Evolutionary conservation across 2,329 filamentous ascomycete genomes (phyloP), one percentile per base, ranked within the genome.

Genomic region (Exophiala calicioides): DNA sequence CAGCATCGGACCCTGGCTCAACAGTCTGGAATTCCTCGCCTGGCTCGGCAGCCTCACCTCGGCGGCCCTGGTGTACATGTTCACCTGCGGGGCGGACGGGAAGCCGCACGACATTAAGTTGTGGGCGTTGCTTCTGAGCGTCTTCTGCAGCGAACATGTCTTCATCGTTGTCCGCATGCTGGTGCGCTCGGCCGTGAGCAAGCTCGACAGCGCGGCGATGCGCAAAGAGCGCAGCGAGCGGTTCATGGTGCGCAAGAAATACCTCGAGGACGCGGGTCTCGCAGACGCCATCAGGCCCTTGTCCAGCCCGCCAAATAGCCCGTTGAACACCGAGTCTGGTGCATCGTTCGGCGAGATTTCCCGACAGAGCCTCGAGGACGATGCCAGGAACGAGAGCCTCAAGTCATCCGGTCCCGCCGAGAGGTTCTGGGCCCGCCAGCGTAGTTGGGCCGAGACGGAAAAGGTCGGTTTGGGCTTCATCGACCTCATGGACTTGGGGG

Each of bases 21-120:
- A 90, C 56, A 84, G 87, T 1, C 75, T 98, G 2, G 85, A 84
- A 12, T 94, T 97, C 65, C 74, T 97, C n/a, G 86, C 89, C 3
- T 97, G 93, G 93, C 74, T 96, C 18, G 93, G 93, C 30, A 93
- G 86, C 57, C 74, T 97, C 49, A 94, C 90, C 4, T 90, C 86
- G 44, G 83, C 90, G 0, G 89, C 90, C 0, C 80, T 97, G 36
- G 86, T 95, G 0, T 95, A 90, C 66, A 81, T 98, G 60, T 97
- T 96, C 73, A 85, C 81, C 56, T 77, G 84, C 30, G 85, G 84
- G 0, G 79, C 80, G 0, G 76, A 79, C 43, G 86, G 86, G 29
- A 78, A 78, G 12, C 83, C 85, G 0, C 80, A 79, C 33, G 79
- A 82, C 35, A 86, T 96, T 61, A 84, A 81, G 46, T 84, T 77